Base-by-base conservation (phyloP, 2,329 filamentous ascomycete genomes). In the Domatiomyces catenatus region DNA sequence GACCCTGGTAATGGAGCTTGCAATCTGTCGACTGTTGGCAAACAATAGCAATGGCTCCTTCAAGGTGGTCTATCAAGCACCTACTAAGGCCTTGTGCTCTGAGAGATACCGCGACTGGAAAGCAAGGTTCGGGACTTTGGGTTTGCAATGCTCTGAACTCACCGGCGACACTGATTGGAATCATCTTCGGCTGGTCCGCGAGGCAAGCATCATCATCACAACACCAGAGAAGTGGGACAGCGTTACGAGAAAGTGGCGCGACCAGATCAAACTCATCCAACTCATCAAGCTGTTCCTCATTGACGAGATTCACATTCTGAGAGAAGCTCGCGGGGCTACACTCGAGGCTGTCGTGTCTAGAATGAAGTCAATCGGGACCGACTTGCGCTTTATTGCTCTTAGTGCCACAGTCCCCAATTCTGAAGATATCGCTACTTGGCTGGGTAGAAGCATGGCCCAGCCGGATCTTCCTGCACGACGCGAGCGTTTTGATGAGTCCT, bases 201-300 rank as follows among this genome's bases (percentile, higher is more conserved):
- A 73, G 58, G 86, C 86, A 2, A 81, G 81, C 46, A 85, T 94
- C 55, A 90, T 94, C 57, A 75, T 93, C 54, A 92, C 87, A 0
- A 94, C 86, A 0, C 86, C 87, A 0, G 86, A 94, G 65, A 93
- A 93, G 61, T 93, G 86, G 86, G 86, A 94, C 62, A 90, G 85
- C 53, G 81, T 92, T 63, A 93, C 87, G 0, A 75, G 86, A 17
- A 89, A 86, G 61, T 93, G 87, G 87, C 80, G 81, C 58, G 86
- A 93, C 58, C 83, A 93, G 59, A 75, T 75, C 48, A 83, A 75
- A 56, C 69, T 93, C 17, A 78, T 93, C 66, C 76, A 82, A 52
- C 72, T 89, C 54, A 77, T 93, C 45, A 84, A 83, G 53, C 69
- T 94, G 0, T 86, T 92, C 54, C 73, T 94, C 18, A 88, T 94